Evolutionary conservation across 352 stramenopile genomes (phyloP), one percentile per base, ranked within the genome.

Genomic region (Phytopythium kandeliae): DNA sequence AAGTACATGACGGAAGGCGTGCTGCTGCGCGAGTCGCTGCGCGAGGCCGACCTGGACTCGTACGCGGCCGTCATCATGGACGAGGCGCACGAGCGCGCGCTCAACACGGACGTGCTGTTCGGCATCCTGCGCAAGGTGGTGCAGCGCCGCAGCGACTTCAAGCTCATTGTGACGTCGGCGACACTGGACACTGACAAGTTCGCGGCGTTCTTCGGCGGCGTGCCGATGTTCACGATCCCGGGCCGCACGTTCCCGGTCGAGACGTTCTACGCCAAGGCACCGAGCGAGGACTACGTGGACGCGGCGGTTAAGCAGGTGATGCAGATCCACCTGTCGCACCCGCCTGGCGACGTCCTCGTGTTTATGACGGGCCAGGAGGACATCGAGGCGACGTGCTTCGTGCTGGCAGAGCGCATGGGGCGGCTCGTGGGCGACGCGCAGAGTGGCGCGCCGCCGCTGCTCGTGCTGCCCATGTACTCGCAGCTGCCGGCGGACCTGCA

Each of bases 1-100:
- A 98, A 99, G 69, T 99, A 99, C 65, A 99, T 99, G 96, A 99
- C 97, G 6, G 97, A 99, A 63, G 97, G 97, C 57, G 98, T 99
- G 55, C 65, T 99, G 35, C 73, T 99, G n/a, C 92, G 97, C 64
- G 97, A 98, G 67, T 97, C 97, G 57, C 87, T 97, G 62, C 76
- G 89, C 41, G 79, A 92, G 43, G 90, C 91, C 41, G 53, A 91
- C 26, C 51, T 92, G 42, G 71, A 73, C 28, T 67, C 83, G 28
- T 93, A 92, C 62, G 92, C 85, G 47, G 85, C 92, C 52, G 53
- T 92, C 16, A 58, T 93, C 28, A 51, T 98, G 33, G 96, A 99
- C 73, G 97, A 99, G 62, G 95, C 95, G 15, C 96, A 99, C 68
- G 96, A 99, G 63, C 79, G 97, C 48, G 98, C 98, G 60, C 70